These are phyloP conservation scores for Pterothamnion heteromorphum DNA, from an alignment of 31 red algal species.

Conservation along the genomic window DNA sequence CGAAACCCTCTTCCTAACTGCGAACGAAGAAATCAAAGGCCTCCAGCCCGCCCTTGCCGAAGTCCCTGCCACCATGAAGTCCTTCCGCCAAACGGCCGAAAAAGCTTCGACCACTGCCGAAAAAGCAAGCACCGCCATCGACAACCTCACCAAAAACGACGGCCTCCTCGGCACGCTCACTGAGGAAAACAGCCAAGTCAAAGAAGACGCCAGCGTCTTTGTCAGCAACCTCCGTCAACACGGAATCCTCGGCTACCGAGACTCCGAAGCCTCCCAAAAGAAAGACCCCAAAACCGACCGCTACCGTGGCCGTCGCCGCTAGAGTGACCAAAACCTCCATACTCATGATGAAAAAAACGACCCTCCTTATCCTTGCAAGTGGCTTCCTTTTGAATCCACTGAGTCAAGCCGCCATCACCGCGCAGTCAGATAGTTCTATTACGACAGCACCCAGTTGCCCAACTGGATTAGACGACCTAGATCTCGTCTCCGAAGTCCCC, in stretches of 20 bases:
- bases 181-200: not conserved
- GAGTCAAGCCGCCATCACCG: no score
- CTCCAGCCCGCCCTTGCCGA: not conserved
- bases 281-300: conserved; percentile 32
- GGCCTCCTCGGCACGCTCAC: conserved; percentile 17
- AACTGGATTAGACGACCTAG: no score
- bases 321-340: not conserved
- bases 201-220: conserved; percentile 31
- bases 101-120: not conserved
- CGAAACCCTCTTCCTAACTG: not conserved
- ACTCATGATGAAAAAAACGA: no score
- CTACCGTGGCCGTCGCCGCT: conserved; percentile 6
- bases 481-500: not conserved
- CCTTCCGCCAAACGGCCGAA: not conserved
- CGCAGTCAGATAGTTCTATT: no score
- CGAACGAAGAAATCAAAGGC: not conserved
- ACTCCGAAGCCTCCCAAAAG: not conserved
- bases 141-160: not conserved
- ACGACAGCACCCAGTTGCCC: no score
- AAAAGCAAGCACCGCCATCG: not conserved
- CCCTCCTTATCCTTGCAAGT: no score
- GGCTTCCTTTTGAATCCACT: no score
- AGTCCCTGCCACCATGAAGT: not conserved
- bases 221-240: conserved; percentile 26
- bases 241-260: conserved; percentile 21